Evolutionary conservation across 225 moss, liverwort and hornwort species (phyloP).

Genomic region (Marchantia paleacea): DNA sequence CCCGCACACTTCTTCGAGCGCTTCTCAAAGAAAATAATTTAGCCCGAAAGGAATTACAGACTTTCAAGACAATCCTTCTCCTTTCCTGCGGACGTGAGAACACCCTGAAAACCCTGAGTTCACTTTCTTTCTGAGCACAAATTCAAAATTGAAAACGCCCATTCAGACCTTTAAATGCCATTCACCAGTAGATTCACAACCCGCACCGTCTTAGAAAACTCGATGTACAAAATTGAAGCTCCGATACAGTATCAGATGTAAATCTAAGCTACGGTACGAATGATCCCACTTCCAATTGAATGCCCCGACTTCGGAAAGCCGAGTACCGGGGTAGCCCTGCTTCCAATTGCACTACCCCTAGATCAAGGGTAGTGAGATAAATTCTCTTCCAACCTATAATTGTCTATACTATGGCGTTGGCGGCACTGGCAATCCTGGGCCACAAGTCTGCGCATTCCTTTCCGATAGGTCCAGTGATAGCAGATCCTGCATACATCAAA

Average conservation of each 20-base stretch:
- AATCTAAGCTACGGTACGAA: not conserved
- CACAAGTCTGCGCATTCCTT: slow-evolving; percentile 81
- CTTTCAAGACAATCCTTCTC: too few relatives aligned
- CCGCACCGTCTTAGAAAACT: slow-evolving; percentile 1
- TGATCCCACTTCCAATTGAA: not conserved
- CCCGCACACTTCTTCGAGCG: too few relatives aligned
- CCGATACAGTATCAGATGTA: not conserved
- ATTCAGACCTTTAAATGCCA: not conserved
- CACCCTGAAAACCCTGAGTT: too few relatives aligned
- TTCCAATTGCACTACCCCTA: slow-evolving; percentile 3
- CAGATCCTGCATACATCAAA: slow-evolving; percentile 54
- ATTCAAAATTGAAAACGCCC: too few relatives aligned
- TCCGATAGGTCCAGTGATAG: slow-evolving; percentile 82
- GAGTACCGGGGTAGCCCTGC: not conserved
- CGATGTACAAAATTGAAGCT: not conserved
- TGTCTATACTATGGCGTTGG: slow-evolving; percentile 66
- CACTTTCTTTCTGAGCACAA: too few relatives aligned
- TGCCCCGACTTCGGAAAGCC: not conserved
- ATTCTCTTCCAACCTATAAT: not conserved
- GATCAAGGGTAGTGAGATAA: not conserved
- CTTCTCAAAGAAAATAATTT: too few relatives aligned
- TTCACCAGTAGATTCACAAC: not conserved
- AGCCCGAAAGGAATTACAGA: too few relatives aligned
- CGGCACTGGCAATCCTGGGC: slow-evolving; percentile 84
- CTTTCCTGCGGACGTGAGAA: too few relatives aligned